Percentiles rank a stretch among this genome's conserved stretches.
These are phyloP conservation scores for Chara braunii DNA, from an alignment of 139 green algal genomes.

Conservation along the genomic window DNA sequence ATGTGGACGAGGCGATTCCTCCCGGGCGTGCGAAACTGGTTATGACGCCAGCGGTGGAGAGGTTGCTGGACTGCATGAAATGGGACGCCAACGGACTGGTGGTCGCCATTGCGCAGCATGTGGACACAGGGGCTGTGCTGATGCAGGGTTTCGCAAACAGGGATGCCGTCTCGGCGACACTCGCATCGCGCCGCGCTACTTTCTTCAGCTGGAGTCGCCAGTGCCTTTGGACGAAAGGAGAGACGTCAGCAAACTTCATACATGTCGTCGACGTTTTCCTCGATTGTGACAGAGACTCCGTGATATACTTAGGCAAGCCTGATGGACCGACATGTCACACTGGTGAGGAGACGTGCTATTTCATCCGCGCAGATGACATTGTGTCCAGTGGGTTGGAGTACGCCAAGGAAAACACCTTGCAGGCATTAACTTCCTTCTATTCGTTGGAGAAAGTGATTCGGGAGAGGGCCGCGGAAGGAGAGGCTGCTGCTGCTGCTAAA, in stretches of 20 bases:
- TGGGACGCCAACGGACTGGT: constrained; percentile 80
- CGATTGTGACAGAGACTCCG: constrained; percentile 90
- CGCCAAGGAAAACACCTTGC: too few species aligned
- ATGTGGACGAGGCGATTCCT: too few species aligned
- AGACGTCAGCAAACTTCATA: constrained; percentile 92
- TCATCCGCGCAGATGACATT: too few species aligned
- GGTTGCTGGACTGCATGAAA: constrained; percentile 75
- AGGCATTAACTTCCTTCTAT: too few species aligned
- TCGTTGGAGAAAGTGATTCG: too few species aligned
- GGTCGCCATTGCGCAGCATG: constrained; percentile 85
- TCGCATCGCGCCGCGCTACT: constrained; percentile 64
- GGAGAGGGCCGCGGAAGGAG: too few species aligned
- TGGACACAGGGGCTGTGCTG: constrained; percentile 88
- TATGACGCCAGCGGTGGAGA: too few species aligned
- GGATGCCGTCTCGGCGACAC: constrained; percentile 70
- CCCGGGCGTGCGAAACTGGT: too few species aligned
- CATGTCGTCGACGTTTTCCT: constrained; percentile 59
- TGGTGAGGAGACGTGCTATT: constrained; percentile 85
- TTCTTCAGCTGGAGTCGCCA: constrained; percentile 88
- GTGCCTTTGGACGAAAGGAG: constrained; percentile 93
- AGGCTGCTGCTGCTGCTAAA: too few species aligned
- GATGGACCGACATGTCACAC: constrained; percentile 48
- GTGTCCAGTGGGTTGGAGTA: too few species aligned
- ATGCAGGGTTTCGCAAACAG: constrained; percentile 91
- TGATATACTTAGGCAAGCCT: constrained; percentile 72